Evolutionary conservation across 2,329 filamentous ascomycete genomes (phyloP).

Genomic region (Aureobasidium sp.): DNA sequence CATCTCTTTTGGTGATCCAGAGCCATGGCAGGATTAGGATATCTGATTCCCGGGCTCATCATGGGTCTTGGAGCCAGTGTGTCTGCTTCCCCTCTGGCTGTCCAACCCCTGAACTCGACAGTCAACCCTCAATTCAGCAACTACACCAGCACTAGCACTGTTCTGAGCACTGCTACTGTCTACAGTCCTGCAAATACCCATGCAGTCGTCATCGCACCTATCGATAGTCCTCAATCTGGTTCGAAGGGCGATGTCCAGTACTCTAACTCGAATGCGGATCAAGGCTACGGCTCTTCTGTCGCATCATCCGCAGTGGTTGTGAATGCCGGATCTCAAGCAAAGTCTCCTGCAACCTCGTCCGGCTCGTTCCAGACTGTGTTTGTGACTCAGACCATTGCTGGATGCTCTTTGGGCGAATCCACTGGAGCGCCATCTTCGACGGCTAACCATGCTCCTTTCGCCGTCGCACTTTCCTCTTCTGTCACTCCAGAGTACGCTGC

Average conservation of each 20-base stretch:
- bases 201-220: neutral
- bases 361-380: neutral
- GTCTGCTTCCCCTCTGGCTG: neutral
- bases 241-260: too few relatives aligned
- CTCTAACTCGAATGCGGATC: neutral
- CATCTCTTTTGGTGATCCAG: neutral
- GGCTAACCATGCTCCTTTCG: neutral
- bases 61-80: neutral
- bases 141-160: conserved; percentile 5
- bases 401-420: neutral
- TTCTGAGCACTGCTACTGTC: neutral
- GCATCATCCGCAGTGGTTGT: neutral
- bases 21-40: conserved; percentile 1
- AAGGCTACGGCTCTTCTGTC: neutral
- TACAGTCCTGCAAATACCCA: neutral
- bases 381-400: conserved; percentile 1
- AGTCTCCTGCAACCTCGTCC: neutral
- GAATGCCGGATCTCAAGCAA: neutral
- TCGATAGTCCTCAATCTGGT: neutral
- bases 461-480: neutral
- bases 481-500: neutral
- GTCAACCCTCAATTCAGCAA: neutral
- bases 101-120: neutral
- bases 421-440: neutral
- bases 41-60: neutral